Evolutionary conservation across 108 stramenopile genomes (phyloP), one percentile per base, ranked within the genome.

Genomic region (Cylindrotheca fusiformis): DNA sequence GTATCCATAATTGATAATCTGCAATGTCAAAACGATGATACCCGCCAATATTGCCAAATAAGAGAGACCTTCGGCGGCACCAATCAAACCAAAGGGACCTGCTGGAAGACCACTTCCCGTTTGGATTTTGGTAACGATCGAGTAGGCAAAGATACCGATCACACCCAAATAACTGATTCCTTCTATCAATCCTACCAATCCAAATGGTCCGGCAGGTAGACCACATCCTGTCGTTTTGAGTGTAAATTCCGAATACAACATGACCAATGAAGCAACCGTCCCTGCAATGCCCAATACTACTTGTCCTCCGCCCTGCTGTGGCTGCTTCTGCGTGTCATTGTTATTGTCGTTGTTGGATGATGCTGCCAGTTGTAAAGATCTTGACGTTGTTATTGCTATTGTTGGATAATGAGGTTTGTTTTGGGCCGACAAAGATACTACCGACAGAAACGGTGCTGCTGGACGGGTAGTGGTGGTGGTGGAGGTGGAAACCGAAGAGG

Each of bases 211-310:
- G 1, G 88, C 85, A 5, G 88, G 88, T 0, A 90, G 61, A 3
- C 88, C 88, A 59, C 83, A 84, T 23, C 85, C 88, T 25, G 85
- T 90, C n/a, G 69, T 74, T 32, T 81, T 83, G 0, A 92, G 60
- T 0, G 71, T 73, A 52, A 60, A 88, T 65, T 92, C 91, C 17
- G 84, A 85, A 41, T 69, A 76, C 17, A 89, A 59, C 22, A 80
- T 75, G n/a, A 87, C 71, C 29, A 75, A 18, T 0, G 81, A 60
- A 17, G 85, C 79, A 4, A 74, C 1, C 2, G 73, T 65, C 4
- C 91, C 91, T 8, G 59, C 19, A 30, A 69, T 48, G 0, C 81
- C 84, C 25, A 82, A 45, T 10, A 71, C 26, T 12, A 31, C 20
- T 54, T 69, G 62, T n/a, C n/a, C n/a, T n/a, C n/a, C n/a, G n/a